These are phyloP conservation scores for Pleurotus cornucopiae DNA, from an alignment of 768 basidiomycete species.

Conservation along the genomic window DNA sequence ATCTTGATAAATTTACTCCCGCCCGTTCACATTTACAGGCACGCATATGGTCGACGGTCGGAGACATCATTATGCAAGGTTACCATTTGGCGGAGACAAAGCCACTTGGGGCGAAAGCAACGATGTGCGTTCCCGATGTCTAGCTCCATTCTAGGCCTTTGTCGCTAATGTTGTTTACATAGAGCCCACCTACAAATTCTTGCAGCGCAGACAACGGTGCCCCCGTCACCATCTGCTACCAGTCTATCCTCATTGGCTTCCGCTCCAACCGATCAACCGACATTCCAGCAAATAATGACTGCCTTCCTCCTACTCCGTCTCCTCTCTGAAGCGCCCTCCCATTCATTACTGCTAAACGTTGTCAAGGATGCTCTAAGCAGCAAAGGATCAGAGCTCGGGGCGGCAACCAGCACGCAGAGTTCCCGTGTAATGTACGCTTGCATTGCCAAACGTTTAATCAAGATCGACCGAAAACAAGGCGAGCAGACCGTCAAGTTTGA, in stretches of 20 bases:
- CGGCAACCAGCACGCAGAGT: conserved; percentile 33
- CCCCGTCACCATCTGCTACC: conserved; percentile 54
- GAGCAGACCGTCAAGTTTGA: conserved; percentile 78
- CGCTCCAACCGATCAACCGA: conserved; percentile 34
- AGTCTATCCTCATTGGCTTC: conserved; percentile 49
- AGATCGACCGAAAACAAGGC: conserved; percentile 70
- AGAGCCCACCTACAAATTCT: conserved; percentile 59
- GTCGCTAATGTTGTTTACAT: conserved; percentile 2
- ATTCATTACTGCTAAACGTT: conserved; percentile 56
- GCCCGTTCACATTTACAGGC: conserved; percentile 32
- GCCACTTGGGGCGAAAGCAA: conserved; percentile 53
- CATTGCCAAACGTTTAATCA: conserved; percentile 76
- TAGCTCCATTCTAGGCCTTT: background rate
- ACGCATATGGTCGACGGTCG: conserved; percentile 65
- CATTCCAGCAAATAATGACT: conserved; percentile 67
- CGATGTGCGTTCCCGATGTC: conserved; percentile 40
- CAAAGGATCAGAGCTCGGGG: conserved; percentile 26
- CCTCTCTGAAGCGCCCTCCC: conserved; percentile 46
- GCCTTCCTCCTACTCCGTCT: conserved; percentile 63
- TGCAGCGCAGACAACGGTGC: conserved; percentile 44
- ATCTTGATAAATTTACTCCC: background rate
- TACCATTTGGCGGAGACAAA: conserved; percentile 30
- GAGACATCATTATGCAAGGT: conserved; percentile 61
- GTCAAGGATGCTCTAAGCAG: conserved; percentile 55
- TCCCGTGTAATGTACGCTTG: conserved; percentile 68